Base-by-base conservation (phyloP, 1,139 yeast species). In the Geotrichum candidum region DNA sequence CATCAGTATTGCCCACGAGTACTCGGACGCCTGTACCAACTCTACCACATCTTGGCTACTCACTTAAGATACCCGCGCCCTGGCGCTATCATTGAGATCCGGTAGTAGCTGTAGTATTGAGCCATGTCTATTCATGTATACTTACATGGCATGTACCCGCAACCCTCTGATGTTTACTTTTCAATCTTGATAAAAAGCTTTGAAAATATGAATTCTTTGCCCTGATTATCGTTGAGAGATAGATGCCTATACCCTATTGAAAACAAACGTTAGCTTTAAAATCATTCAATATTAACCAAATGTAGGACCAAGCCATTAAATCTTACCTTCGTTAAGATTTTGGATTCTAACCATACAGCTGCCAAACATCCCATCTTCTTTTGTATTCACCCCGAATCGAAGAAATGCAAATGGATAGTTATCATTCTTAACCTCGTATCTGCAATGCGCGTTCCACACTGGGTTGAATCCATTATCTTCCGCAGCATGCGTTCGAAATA, bases 381-480 rank as follows among this genome's bases (percentile, higher is more conserved):
- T 56, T 23, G 57, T 35, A 29, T 54, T 48, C 5, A 86, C 81
- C 0, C 79, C 69, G 62, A 87, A 78, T 61, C 84, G 75, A 6
- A 86, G 64, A 70, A 86, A 86, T 33, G 81, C 78, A 62, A 85
- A 76, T 57, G 80, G 79, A 22, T 72, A 69, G 58, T 74, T 74
- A 54, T 71, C 70, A 7, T 82, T 75, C 1, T 73, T 72, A 11
- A 87, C 69, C 0, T 70, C 72, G 1, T 88, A 81, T 29, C 74
- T 69, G 64, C 85, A 80, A 3, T 71, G 72, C 57, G 82, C 79
- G 67, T 87, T 83, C 97, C 97, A 91, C 1, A 81, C 75, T 0
- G 98, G 97, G 72, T 88, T 91, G 73, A 89, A 90, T 0, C 97
- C 97, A 73, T 91, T 90, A 59, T 81, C 80, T 23, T 70, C 63